Conservation (phyloP, 176 grass and related monocot species). For the Otatea glauca region DNA sequence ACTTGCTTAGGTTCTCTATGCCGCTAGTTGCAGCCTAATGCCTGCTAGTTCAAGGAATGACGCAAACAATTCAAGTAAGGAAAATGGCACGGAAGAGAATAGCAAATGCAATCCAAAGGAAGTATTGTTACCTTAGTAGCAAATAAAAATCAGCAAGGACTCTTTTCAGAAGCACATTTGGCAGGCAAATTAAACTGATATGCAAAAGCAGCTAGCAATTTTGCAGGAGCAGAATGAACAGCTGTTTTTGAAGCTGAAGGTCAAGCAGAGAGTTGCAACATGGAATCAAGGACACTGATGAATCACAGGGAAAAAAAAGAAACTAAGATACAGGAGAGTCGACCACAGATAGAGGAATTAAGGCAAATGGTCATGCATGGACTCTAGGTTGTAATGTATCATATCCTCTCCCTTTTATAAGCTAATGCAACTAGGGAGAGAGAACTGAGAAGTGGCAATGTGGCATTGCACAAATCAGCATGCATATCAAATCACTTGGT, state of each 20-base stretch:
- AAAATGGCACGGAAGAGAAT: too few relatives aligned
- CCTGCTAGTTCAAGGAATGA: not conserved
- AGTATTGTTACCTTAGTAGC: conserved; percentile 6
- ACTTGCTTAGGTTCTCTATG: not conserved
- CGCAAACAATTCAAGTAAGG: not conserved
- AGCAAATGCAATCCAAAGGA: not conserved
- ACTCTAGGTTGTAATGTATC: conserved; percentile 32
- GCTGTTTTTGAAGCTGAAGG: not conserved
- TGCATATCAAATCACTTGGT: conserved; percentile 15
- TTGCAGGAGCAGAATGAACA: not conserved
- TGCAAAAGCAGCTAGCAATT: not conserved
- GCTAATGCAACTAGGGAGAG: too few relatives aligned
- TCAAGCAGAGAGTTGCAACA: not conserved
- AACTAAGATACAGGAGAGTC: conserved; percentile 24
- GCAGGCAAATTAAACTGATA: not conserved
- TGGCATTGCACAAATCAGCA: not conserved
- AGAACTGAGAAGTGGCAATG: not conserved
- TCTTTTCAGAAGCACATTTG: not conserved
- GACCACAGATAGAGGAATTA: not conserved
- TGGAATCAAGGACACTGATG: not conserved
- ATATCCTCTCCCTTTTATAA: conserved; percentile 38
- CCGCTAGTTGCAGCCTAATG: not conserved
- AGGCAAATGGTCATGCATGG: not conserved
- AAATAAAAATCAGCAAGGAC: not conserved
- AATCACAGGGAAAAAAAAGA: not conserved